A percentile compares a stretch with the other conserved stretches of the same genome.
Conservation (phyloP, 2,329 filamentous ascomycete species). For the Penicillium sp. region DNA sequence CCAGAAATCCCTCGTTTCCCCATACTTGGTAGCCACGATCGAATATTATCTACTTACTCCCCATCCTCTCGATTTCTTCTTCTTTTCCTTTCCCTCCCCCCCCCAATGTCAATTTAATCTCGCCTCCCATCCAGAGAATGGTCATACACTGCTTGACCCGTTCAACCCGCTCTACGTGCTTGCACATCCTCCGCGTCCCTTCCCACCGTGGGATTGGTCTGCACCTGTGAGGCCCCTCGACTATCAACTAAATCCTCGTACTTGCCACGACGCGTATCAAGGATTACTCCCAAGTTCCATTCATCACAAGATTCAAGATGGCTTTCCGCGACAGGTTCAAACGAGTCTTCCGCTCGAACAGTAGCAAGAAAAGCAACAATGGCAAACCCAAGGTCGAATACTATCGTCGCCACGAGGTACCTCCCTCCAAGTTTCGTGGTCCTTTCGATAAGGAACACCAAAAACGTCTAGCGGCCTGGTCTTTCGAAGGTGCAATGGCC, state of each 20-base stretch:
- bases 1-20: slow-evolving; percentile 4
- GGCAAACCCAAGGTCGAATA: slow-evolving; percentile 49
- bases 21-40: background rate
- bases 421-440: slow-evolving; percentile 52
- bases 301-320: slow-evolving; percentile 29
- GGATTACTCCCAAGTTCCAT: background rate
- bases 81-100: background rate
- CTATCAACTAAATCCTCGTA: slow-evolving; percentile 4
- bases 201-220: slow-evolving; percentile 34
- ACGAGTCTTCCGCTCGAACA: slow-evolving; percentile 36
- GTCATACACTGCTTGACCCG: slow-evolving; percentile 21
- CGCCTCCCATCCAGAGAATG: slow-evolving; percentile 28
- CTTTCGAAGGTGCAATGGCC: slow-evolving; percentile 41
- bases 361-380: slow-evolving; percentile 26
- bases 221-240: slow-evolving; percentile 28
- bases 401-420: slow-evolving; percentile 51
- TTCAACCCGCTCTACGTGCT: slow-evolving; percentile 33
- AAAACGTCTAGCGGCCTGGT: slow-evolving; percentile 47
- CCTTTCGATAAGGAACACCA: slow-evolving; percentile 51
- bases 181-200: slow-evolving; percentile 36
- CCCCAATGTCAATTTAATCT: background rate
- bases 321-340: slow-evolving; percentile 42
- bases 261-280: slow-evolving; percentile 4
- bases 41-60: background rate
- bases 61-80: background rate